phyloP scores from a whole-genome alignment of 306 rosid species.

The Rosa persica region DNA sequence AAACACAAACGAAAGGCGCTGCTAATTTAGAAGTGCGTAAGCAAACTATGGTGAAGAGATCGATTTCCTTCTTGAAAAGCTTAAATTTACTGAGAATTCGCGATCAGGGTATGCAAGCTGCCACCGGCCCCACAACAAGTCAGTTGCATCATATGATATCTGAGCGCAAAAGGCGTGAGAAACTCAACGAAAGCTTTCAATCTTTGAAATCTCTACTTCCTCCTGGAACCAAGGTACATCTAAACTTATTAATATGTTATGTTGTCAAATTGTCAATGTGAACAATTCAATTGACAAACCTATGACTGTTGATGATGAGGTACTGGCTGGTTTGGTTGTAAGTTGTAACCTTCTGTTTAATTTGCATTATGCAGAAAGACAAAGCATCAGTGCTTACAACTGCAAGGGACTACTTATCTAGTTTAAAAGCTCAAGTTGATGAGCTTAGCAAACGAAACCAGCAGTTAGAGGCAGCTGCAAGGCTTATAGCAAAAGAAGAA shows the following conservation, averaged over 20 bases:
- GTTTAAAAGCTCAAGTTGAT: conserved; percentile 50
- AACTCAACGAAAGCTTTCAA: conserved; percentile 75
- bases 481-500: conserved; percentile 2
- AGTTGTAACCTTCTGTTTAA: neutral
- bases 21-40: conserved; percentile 21
- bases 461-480: conserved; percentile 37
- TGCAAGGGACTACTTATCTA: conserved; percentile 61
- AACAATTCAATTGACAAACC: neutral
- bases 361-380: conserved; percentile 55
- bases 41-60: conserved; percentile 56
- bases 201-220: conserved; percentile 73
- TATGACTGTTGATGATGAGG: neutral
- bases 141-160: conserved; percentile 80
- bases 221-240: conserved; percentile 71
- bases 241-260: neutral
- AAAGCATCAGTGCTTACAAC: conserved; percentile 69
- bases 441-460: conserved; percentile 54
- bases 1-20: conserved; percentile 16
- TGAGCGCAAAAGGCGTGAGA: conserved; percentile 82
- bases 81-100: conserved; percentile 47
- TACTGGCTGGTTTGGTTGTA: neutral
- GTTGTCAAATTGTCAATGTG: neutral
- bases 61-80: conserved; percentile 51
- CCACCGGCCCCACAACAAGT: conserved; percentile 42
- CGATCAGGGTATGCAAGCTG: conserved; percentile 38